Conservation (phyloP, 495 filamentous ascomycete species). For the Lophiotrema nucula region DNA sequence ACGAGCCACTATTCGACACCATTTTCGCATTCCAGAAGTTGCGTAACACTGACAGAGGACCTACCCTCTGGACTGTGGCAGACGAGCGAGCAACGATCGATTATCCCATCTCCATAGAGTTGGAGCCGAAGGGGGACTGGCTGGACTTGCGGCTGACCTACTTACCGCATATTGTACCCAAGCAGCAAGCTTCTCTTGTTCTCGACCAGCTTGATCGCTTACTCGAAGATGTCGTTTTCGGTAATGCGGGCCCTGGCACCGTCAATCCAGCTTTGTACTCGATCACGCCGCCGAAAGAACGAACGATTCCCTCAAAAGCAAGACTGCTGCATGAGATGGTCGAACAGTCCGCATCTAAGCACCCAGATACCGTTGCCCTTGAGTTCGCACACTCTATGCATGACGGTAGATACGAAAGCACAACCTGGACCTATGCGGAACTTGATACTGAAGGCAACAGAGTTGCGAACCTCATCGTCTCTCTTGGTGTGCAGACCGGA, state of each 20-base stretch:
- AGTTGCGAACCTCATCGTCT: slow-evolving; percentile 55
- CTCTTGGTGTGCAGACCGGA: slow-evolving; percentile 43
- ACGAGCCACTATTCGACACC: slow-evolving; percentile 69
- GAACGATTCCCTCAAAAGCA: slow-evolving; percentile 42
- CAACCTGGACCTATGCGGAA: slow-evolving; percentile 61
- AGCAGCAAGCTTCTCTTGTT: slow-evolving; percentile 59
- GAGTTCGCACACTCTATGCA: slow-evolving; percentile 56
- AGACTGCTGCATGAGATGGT: slow-evolving; percentile 63
- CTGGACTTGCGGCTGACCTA: slow-evolving; percentile 63
- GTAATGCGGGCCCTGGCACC: neutral
- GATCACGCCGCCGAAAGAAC: slow-evolving; percentile 51
- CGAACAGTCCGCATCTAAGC: slow-evolving; percentile 45
- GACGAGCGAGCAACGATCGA: slow-evolving; percentile 59
- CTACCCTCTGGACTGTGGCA: slow-evolving; percentile 47
- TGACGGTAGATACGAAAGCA: slow-evolving; percentile 36
- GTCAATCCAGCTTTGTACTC: slow-evolving; percentile 48
- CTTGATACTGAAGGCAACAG: slow-evolving; percentile 60
- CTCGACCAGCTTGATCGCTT: slow-evolving; percentile 61
- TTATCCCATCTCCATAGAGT: slow-evolving; percentile 71
- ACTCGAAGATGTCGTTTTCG: slow-evolving; percentile 47
- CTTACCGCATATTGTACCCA: slow-evolving; percentile 57
- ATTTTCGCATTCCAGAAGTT: slow-evolving; percentile 76
- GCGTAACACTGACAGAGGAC: neutral
- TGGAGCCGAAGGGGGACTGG: slow-evolving; percentile 51
- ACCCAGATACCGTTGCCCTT: slow-evolving; percentile 54